phyloP scores from a whole-genome alignment of 139 green algal species.

The Deuterostichococcus epilithicus region DNA sequence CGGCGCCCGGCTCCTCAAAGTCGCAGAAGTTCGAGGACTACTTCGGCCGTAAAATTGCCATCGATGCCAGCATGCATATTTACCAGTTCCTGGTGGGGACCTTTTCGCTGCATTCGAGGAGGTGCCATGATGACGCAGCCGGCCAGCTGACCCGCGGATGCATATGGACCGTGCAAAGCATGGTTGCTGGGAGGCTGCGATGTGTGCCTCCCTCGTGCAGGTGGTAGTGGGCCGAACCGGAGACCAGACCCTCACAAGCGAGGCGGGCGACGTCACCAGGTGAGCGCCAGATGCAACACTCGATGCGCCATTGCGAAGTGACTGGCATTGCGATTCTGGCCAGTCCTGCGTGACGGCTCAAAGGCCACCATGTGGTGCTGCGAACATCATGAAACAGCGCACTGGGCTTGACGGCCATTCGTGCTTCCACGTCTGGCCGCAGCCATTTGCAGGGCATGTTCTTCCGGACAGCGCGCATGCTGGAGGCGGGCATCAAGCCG shows the following conservation, averaged over 20 bases:
- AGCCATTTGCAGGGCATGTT: slow-evolving; percentile 94
- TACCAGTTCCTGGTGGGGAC: slow-evolving; percentile 92
- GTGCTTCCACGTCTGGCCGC: slow-evolving; percentile 4
- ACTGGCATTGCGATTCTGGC: background rate
- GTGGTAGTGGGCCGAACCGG: slow-evolving; percentile 74
- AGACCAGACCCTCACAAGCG: slow-evolving; percentile 85
- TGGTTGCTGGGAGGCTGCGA: too few species aligned
- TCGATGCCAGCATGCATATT: slow-evolving; percentile 98
- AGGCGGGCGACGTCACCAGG: slow-evolving; percentile 92
- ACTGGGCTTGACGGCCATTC: background rate
- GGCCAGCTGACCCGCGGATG: background rate
- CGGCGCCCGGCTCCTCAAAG: slow-evolving; percentile 72
- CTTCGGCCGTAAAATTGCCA: slow-evolving; percentile 93
- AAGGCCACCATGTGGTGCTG: too few species aligned
- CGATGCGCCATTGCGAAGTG: too few species aligned
- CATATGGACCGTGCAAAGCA: slow-evolving; percentile 4
- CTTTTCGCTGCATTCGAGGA: background rate
- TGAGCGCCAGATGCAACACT: too few species aligned
- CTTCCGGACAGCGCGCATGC: slow-evolving; percentile 87
- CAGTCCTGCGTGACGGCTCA: too few species aligned
- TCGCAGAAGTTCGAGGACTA: slow-evolving; percentile 95
- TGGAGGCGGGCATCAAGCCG: slow-evolving; percentile 93
- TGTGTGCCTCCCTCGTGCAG: slow-evolving; percentile 26
- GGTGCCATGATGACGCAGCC: too few species aligned
- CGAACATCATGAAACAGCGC: too few species aligned